Base-by-base conservation (phyloP, 805 yeast genomes). In the Lachancea mirantina region DNA sequence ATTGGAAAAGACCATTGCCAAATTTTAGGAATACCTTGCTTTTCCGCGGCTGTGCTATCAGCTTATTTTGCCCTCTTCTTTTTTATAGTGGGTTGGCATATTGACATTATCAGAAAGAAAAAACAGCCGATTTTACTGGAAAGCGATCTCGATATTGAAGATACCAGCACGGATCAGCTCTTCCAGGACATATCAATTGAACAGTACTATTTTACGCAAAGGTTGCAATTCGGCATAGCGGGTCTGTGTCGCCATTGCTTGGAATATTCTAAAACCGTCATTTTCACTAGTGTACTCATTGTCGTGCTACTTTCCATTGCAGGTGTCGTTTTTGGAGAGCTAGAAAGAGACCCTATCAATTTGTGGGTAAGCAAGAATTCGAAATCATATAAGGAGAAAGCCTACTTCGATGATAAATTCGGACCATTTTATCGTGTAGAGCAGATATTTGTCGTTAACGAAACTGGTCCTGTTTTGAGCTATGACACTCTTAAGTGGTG, bases 381-480 rank as follows among this genome's bases (percentile, higher is more conserved):
- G 7, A 75, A 72, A 3, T 85, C 87, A 8, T 78, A 67, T 34
- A 61, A 70, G 25, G 79, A 89, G 47, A 77, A 78, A 47, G 61
- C 66, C 34, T 76, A 65, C 45, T 89, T 76, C 52, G 96, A 92
- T 52, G 68, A 70, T 14, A 73, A 76, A 40, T 89, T 89, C 57
- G 96, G 96, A 1, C 95, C 94, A 23, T 89, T 92, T 64, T 92
- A 81, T 61, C 68, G 96, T 46, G 74, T 84, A 4, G 89, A 85
- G 48, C 97, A 89, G 57, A 61, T 84, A 0, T 83, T 84, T 42
- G 63, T 89, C 5, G 73, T 78, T 3, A 78, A 78, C 45, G 74
- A 74, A 14, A 66, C 82, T 3, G 84, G 84, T 0, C 72, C 76
- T 0, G 79, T 89, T 0, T 61, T 89, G 20, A 67, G 70, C 19